Evolutionary conservation across 768 basidiomycete species (phyloP).

Genomic region (Lentinula raphanica): DNA sequence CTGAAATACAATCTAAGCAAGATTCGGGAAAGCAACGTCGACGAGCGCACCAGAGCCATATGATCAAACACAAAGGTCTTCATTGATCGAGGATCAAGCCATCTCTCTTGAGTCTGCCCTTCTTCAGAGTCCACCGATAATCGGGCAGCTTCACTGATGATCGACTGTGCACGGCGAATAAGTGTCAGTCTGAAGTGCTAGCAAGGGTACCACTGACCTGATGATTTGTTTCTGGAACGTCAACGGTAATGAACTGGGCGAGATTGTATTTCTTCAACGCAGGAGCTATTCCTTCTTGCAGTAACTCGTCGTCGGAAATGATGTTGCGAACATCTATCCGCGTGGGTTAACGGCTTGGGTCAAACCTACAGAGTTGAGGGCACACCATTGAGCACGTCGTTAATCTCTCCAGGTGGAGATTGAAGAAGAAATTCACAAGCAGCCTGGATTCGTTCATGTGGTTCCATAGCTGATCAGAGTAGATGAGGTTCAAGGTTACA

Average conservation of each 20-base stretch:
- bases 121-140: constrained; percentile 32
- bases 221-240: constrained; percentile 72
- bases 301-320: constrained; percentile 78
- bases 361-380: constrained; percentile 1
- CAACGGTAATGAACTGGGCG: constrained; percentile 81
- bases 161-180: constrained; percentile 48
- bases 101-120: constrained; percentile 57
- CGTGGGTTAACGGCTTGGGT: constrained; percentile 5
- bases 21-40: constrained; percentile 1
- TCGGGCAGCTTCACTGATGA: constrained; percentile 71
- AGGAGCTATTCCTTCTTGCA: constrained; percentile 73
- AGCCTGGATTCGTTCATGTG: constrained; percentile 58
- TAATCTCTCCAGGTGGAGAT: constrained; percentile 93
- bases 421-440: constrained; percentile 82
- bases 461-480: constrained; percentile 40
- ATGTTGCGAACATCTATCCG: constrained; percentile 81
- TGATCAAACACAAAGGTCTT: constrained; percentile 84
- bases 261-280: constrained; percentile 83
- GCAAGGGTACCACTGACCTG: constrained; percentile 47
- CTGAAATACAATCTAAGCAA: constrained; percentile 29
- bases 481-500: not conserved
- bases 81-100: constrained; percentile 78
- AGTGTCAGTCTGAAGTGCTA: not conserved
- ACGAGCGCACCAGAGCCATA: constrained; percentile 60
- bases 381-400: constrained; percentile 88